Conservation (phyloP, 2,329 filamentous ascomycete species). For the Fusarium avenaceum region DNA sequence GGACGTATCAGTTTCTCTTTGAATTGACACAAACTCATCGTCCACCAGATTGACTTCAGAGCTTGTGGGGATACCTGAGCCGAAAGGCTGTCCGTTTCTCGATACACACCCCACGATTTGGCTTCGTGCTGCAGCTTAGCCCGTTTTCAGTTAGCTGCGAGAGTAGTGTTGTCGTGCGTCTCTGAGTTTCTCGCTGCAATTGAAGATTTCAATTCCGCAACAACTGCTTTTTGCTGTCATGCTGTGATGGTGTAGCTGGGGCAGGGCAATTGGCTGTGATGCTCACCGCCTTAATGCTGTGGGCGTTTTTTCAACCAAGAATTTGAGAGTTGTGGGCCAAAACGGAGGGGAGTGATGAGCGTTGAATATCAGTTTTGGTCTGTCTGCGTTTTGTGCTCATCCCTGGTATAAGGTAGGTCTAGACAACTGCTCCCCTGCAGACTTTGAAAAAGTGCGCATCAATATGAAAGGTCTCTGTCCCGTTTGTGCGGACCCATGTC, state of each 20-base stretch:
- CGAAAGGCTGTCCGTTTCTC: conserved; percentile 26
- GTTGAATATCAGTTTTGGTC: conserved; percentile 32
- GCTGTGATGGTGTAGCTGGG: conserved; percentile 1
- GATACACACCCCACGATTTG: conserved; percentile 40
- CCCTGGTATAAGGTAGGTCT: conserved; percentile 35
- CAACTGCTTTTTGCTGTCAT: conserved; percentile 10
- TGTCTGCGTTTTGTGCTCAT: conserved; percentile 26
- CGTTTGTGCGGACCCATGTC: conserved; percentile 42
- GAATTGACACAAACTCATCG: conserved; percentile 36
- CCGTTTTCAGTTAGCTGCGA: conserved; percentile 41
- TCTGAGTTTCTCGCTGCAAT: conserved; percentile 29
- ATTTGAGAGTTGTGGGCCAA: conserved; percentile 29
- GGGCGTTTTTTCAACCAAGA: conserved; percentile 25
- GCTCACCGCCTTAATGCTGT: conserved; percentile 29
- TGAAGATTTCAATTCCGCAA: conserved; percentile 9
- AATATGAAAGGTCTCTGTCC: conserved; percentile 37
- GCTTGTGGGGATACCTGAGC: conserved; percentile 25
- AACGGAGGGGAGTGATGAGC: conserved; percentile 29
- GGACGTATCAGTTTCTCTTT: conserved; percentile 24
- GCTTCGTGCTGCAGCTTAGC: conserved; percentile 28
- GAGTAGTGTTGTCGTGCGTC: conserved; percentile 35
- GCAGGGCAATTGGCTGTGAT: background rate
- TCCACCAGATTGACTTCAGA: conserved; percentile 35
- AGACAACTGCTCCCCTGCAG: conserved; percentile 46
- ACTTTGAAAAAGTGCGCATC: conserved; percentile 33